These are phyloP conservation scores for Ophiostoma ips DNA, from an alignment of 2,329 filamentous ascomycete species.

Conservation along the genomic window DNA sequence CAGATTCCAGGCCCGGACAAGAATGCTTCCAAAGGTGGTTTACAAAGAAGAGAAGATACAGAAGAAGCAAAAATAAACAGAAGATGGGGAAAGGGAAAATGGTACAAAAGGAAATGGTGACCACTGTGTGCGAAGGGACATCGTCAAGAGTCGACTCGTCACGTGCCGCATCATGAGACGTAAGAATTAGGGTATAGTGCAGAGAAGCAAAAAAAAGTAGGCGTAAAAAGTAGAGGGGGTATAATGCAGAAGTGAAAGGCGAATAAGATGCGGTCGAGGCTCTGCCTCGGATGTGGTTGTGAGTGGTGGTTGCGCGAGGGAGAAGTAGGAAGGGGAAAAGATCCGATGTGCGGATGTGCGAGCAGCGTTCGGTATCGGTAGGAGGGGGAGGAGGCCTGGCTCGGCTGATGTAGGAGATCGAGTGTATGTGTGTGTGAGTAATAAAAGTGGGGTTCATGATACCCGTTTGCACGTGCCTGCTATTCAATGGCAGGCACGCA, in stretches of 20 bases:
- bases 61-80: not conserved
- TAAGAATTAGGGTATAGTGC: not conserved
- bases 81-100: no score
- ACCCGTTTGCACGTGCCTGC: not conserved
- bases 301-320: not conserved
- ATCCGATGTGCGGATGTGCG: no score
- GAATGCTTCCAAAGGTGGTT: not conserved
- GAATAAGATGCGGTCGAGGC: not conserved
- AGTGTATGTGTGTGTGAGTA: not conserved
- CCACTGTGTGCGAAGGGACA: no score
- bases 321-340: not conserved
- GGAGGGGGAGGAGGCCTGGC: no score
- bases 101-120: no score
- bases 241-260: constrained; percentile 1
- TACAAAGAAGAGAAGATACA: not conserved
- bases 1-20: not conserved
- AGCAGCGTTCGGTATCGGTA: not conserved
- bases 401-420: no score
- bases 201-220: not conserved
- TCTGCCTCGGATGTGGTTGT: not conserved
- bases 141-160: not conserved
- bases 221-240: not conserved
- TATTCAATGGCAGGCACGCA: not conserved
- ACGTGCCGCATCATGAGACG: not conserved
- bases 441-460: not conserved